Percentiles rank a stretch among this genome's conserved stretches.
Conservation (phyloP, 2,329 filamentous ascomycete genomes). For the Ophiostoma sp. region DNA sequence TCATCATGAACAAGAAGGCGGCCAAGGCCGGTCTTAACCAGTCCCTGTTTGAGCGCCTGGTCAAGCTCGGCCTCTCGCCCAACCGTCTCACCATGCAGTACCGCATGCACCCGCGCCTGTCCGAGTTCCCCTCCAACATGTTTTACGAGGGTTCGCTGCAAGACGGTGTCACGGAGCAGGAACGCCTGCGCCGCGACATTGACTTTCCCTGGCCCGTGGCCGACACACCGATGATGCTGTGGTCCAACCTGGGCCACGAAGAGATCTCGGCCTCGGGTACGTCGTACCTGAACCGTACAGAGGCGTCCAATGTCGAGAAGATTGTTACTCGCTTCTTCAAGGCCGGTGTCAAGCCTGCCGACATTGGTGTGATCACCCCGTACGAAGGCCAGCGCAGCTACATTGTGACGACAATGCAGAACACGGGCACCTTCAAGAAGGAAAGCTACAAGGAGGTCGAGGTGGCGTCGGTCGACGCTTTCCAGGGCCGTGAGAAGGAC, state of each 20-base stretch:
- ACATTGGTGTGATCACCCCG: conserved; percentile 96
- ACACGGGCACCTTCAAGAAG: conserved; percentile 94
- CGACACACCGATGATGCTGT: conserved; percentile 99
- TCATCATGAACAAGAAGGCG: conserved; percentile 99
- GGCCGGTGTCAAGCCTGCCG: conserved; percentile 85
- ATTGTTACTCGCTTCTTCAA: conserved; percentile 98
- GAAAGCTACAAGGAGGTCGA: conserved; percentile 98
- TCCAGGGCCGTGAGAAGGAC: conserved; percentile 98
- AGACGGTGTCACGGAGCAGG: conserved; percentile 87
- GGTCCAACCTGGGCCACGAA: conserved; percentile 95
- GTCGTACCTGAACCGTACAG: conserved; percentile 95
- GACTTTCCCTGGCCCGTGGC: conserved; percentile 96
- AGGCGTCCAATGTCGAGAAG: conserved; percentile 96
- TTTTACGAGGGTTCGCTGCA: conserved; percentile 97
- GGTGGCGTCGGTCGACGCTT: conserved; percentile 95
- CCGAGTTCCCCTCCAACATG: conserved; percentile 98
- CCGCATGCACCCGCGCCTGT: conserved; percentile 97
- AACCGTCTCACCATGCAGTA: conserved; percentile 96
- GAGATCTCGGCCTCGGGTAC: conserved; percentile 97
- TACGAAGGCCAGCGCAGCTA: conserved; percentile 98
- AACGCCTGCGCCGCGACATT: conserved; percentile 84
- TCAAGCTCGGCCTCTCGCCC: conserved; percentile 82
- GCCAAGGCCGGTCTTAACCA: conserved; percentile 96
- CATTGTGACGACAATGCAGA: conserved; percentile 99
- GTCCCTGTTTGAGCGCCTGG: conserved; percentile 94